Percentiles rank a stretch among this genome's conserved stretches.
Conservation (phyloP, 805 yeast genomes). For the Nakazawaea ishiwadae region DNA sequence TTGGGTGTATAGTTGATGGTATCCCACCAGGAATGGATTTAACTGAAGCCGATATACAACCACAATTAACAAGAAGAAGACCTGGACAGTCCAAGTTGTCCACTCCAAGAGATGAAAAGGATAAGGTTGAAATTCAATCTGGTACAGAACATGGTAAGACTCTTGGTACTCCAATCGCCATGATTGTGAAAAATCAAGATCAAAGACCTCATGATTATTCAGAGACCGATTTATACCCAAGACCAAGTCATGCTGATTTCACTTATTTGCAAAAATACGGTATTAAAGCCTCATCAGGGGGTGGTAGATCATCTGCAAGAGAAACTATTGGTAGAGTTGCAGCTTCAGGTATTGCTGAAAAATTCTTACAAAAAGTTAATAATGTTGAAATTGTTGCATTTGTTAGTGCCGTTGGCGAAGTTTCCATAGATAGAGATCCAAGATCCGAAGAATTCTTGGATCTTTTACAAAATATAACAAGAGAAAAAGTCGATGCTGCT, state of each 20-base stretch:
- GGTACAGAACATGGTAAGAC: slow-evolving; percentile 92
- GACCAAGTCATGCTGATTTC: slow-evolving; percentile 97
- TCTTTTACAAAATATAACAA: slow-evolving; percentile 68
- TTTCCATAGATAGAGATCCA: slow-evolving; percentile 73
- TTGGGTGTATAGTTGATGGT: slow-evolving; percentile 98
- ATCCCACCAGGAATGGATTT: slow-evolving; percentile 93
- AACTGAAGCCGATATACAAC: slow-evolving; percentile 85
- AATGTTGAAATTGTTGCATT: slow-evolving; percentile 94
- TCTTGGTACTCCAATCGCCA: slow-evolving; percentile 92
- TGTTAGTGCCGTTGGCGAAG: slow-evolving; percentile 86
- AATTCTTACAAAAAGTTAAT: slow-evolving; percentile 69
- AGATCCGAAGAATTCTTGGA: slow-evolving; percentile 59
- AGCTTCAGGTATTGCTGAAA: slow-evolving; percentile 98
- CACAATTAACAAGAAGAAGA: slow-evolving; percentile 93
- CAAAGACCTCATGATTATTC: slow-evolving; percentile 96
- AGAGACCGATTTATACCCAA: slow-evolving; percentile 91
- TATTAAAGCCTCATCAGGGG: slow-evolving; percentile 90
- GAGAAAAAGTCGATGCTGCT: slow-evolving; percentile 80
- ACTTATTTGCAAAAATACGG: slow-evolving; percentile 91
- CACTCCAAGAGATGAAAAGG: slow-evolving; percentile 96
- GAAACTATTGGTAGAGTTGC: slow-evolving; percentile 99
- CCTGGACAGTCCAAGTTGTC: slow-evolving; percentile 93
- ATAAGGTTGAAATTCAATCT: slow-evolving; percentile 85
- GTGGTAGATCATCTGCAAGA: slow-evolving; percentile 96
- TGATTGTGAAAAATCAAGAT: slow-evolving; percentile 90